Percentiles rank a stretch among this genome's conserved stretches.
Evolutionary conservation across 108 stramenopile species (phyloP).

Genomic region (Nitzschia inconspicua): DNA sequence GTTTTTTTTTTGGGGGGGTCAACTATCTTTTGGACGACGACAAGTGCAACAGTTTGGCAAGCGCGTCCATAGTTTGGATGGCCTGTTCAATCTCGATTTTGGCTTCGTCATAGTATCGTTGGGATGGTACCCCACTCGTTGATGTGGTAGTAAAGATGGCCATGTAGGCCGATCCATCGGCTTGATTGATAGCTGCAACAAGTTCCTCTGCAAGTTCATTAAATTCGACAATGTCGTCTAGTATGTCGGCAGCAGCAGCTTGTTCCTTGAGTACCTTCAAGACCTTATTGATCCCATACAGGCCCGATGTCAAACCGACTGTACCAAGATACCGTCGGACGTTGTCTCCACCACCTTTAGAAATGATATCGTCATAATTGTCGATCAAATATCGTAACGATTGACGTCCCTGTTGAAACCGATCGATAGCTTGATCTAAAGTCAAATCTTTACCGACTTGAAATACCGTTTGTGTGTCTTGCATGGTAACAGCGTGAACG

Average conservation of each 20-base stretch:
- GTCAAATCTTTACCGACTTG: slow-evolving; percentile 19
- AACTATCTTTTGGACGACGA: no score
- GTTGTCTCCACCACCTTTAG: slow-evolving; percentile 60
- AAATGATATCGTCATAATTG: slow-evolving; percentile 43
- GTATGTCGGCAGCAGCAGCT: no score
- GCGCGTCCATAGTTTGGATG: no score
- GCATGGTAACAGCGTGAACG: slow-evolving; percentile 24
- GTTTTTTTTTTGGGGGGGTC: no score
- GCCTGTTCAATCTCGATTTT: slow-evolving; percentile 47
- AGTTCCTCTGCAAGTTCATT: slow-evolving; percentile 39
- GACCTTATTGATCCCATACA: slow-evolving; percentile 48
- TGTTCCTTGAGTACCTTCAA: slow-evolving; percentile 40
- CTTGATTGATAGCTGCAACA: slow-evolving; percentile 30
- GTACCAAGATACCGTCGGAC: slow-evolving; percentile 64
- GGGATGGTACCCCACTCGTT: slow-evolving; percentile 29
- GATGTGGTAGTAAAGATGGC: slow-evolving; percentile 43
- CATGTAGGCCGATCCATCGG: slow-evolving; percentile 46
- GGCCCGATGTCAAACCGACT: slow-evolving; percentile 37
- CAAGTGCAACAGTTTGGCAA: no score
- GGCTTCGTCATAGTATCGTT: slow-evolving; percentile 50
- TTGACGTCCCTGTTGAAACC: slow-evolving; percentile 38
- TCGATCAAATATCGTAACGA: slow-evolving; percentile 39
- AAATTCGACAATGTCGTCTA: slow-evolving; percentile 57
- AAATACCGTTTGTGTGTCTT: slow-evolving; percentile 15
- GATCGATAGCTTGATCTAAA: slow-evolving; percentile 29